A percentile compares a stretch with the other conserved stretches of the same genome.
These are phyloP conservation scores for Fusarium sp. DNA, from an alignment of 2,329 filamentous ascomycete genomes.

Conservation along the genomic window DNA sequence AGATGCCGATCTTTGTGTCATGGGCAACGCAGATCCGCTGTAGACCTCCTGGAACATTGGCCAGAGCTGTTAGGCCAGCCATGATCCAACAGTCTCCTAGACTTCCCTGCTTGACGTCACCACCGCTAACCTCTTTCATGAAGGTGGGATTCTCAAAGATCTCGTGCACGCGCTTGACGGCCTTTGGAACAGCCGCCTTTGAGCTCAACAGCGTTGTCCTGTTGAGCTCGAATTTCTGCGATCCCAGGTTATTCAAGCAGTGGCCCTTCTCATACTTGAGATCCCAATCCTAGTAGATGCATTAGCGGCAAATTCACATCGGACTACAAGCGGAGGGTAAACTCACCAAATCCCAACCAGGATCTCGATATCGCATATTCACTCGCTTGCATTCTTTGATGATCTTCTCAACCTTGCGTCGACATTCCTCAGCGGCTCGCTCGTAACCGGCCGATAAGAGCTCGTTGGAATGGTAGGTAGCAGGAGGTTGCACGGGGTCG, in stretches of 20 bases:
- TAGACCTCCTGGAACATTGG: conserved; percentile 76
- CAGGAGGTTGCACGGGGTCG: conserved; percentile 64
- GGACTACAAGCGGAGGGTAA: background rate
- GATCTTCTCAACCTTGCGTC: conserved; percentile 68
- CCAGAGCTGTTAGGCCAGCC: conserved; percentile 78
- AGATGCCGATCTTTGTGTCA: conserved; percentile 79
- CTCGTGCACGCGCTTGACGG: conserved; percentile 78
- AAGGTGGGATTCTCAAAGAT: conserved; percentile 81
- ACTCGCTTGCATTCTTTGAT: conserved; percentile 73
- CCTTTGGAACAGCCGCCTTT: conserved; percentile 68
- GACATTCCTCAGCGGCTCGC: conserved; percentile 70
- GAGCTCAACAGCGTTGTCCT: conserved; percentile 56
- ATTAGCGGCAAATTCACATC: conserved; percentile 17
- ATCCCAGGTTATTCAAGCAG: conserved; percentile 62
- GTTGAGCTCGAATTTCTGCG: conserved; percentile 61
- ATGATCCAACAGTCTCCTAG: conserved; percentile 88
- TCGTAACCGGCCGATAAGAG: conserved; percentile 69
- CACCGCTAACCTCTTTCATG: conserved; percentile 69
- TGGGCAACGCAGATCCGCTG: conserved; percentile 79
- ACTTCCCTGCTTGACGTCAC: conserved; percentile 80
- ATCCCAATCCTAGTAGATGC: conserved; percentile 64
- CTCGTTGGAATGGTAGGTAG: conserved; percentile 65
- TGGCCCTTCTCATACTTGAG: conserved; percentile 71
- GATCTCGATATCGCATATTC: conserved; percentile 82
- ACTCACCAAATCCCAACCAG: conserved; percentile 66